Conservation (phyloP, 495 filamentous ascomycete species). For the Penicillium waksmanii region DNA sequence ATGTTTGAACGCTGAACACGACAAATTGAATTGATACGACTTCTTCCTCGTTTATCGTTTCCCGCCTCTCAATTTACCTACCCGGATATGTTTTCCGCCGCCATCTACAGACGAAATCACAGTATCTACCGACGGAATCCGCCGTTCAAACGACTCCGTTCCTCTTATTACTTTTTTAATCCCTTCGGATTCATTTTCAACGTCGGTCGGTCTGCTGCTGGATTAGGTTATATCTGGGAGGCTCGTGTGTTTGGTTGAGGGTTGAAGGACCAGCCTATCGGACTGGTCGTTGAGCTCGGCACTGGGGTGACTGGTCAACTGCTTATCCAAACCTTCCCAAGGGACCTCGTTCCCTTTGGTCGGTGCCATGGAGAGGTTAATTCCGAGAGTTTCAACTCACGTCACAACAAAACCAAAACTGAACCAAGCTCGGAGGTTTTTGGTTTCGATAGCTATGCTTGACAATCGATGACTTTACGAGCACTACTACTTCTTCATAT, state of each 20-base stretch:
- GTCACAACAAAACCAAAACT: slow-evolving; percentile 35
- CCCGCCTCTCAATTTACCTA: slow-evolving; percentile 36
- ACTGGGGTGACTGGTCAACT: slow-evolving; percentile 48
- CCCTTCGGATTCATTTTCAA: slow-evolving; percentile 35
- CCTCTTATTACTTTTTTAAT: slow-evolving; percentile 25
- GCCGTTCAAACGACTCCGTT: slow-evolving; percentile 34
- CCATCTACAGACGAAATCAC: slow-evolving; percentile 29
- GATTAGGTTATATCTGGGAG: slow-evolving; percentile 34
- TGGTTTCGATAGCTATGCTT: slow-evolving; percentile 34
- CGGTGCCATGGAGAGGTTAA: slow-evolving; percentile 48
- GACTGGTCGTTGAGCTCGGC: slow-evolving; percentile 28
- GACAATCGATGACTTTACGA: slow-evolving; percentile 35
- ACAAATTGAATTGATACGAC: slow-evolving; percentile 44
- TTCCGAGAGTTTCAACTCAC: slow-evolving; percentile 34
- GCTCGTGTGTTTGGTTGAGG: slow-evolving; percentile 45
- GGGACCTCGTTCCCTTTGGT: slow-evolving; percentile 21
- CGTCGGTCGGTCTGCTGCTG: slow-evolving; percentile 25
- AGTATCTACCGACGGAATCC: slow-evolving; percentile 36
- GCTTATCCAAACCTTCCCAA: slow-evolving; percentile 22
- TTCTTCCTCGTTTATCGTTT: slow-evolving; percentile 34
- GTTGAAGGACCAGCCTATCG: slow-evolving; percentile 36
- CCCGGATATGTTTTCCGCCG: slow-evolving; percentile 27
- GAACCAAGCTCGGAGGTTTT: slow-evolving; percentile 32
- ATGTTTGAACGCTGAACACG: slow-evolving; percentile 53
- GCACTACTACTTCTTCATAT: slow-evolving; percentile 6